phyloP scores from a whole-genome alignment of 768 basidiomycete genomes.

The Tylopilus plumbeoviolaceoides region DNA sequence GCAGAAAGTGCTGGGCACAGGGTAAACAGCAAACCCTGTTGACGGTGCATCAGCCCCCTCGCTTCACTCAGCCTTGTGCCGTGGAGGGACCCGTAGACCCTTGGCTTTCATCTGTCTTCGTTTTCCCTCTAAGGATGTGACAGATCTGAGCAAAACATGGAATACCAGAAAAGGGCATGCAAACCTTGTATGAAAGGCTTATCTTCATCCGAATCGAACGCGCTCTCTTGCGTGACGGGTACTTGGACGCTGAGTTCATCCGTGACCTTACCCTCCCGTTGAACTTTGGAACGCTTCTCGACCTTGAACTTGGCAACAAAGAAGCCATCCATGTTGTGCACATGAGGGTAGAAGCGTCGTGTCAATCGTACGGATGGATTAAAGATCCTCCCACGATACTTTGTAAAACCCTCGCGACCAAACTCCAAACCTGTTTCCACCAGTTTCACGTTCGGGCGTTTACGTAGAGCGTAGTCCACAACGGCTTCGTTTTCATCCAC shows the following conservation, averaged over 20 bases:
- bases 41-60: conserved; percentile 17
- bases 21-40: not conserved
- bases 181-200: conserved; percentile 72
- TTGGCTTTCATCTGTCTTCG: conserved; percentile 73
- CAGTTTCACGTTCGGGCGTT: conserved; percentile 88
- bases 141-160: not conserved
- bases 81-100: conserved; percentile 63
- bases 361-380: conserved; percentile 75
- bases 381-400: conserved; percentile 89
- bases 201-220: conserved; percentile 78
- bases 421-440: conserved; percentile 93
- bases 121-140: conserved; percentile 53
- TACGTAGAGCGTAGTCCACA: conserved; percentile 94
- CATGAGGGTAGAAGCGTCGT: conserved; percentile 90
- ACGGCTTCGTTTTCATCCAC: conserved; percentile 99
- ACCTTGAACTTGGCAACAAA: conserved; percentile 98
- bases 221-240: conserved; percentile 31
- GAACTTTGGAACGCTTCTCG: conserved; percentile 63
- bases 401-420: conserved; percentile 87
- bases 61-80: conserved; percentile 33
- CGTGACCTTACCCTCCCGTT: conserved; percentile 25
- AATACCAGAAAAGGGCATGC: conserved; percentile 24
- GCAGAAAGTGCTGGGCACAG: conserved; percentile 1
- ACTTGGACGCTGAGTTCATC: conserved; percentile 24
- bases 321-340: conserved; percentile 99